Base-by-base conservation (phyloP, 805 yeast genomes). In the Maudiozyma serrabonitensis region DNA sequence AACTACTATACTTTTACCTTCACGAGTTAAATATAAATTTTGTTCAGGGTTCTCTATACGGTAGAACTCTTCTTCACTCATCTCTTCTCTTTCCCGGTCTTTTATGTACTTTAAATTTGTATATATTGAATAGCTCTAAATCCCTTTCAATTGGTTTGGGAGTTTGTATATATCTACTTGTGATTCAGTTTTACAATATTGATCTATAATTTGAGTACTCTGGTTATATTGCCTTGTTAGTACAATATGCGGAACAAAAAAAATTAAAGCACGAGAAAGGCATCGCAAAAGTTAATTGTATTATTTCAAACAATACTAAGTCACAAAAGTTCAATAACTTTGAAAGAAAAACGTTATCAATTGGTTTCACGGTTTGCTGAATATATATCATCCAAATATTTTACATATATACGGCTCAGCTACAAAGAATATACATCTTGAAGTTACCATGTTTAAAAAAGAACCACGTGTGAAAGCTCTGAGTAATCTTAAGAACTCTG, bases 401-500 rank as follows among this genome's bases (percentile, higher is more conserved):
- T 11, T 9, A 4, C 8, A 28, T 9, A 28, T 28, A 28, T 28
- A 3, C 23, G 4, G 23, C 4, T 21, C 9, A 32, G 35, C 6
- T 13, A n/a, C 18, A 2, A 35, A 7, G 15, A 15, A 15, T 19
- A 35, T 15, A 35, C 6, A 18, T 38, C 41, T 21, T 21, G 23
- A 3, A 21, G 23, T 21, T 12, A 45, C n/a, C 7, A 67, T 67
- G 70, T 67, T 67, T 46, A 63, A 60, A 52, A 67, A 67, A 47
- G 67, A 64, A 21, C 68, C 68, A 3, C 71, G 76, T 60, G 71
- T 83, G 50, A 90, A 89, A 67, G 81, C 95, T 3, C 71, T 80
- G 46, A 77, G 95, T 19, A 87, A 87, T 57, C 72, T 93, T 51
- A 89, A 88, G 66, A 78, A 87, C 13, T 84, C 95, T 0, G 97